A percentile compares a stretch with the other conserved stretches of the same genome.
Evolutionary conservation across 208 protist genomes (phyloP).

Genomic region (Histomonas meleagridis): DNA sequence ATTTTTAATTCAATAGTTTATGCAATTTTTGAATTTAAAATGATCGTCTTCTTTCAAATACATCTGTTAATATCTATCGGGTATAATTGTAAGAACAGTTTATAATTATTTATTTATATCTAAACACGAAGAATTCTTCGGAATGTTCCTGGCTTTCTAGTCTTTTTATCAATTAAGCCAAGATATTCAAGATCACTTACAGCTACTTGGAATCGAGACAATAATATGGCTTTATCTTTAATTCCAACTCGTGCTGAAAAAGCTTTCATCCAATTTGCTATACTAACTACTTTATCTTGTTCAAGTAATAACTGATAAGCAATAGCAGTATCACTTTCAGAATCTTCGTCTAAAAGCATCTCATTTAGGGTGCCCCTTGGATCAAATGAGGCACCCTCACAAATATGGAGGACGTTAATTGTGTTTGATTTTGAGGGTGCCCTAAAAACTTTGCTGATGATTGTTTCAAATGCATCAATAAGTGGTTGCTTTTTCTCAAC

Average conservation of each 20-base stretch:
- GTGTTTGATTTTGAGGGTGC: too few species aligned
- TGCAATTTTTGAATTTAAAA: too few species aligned
- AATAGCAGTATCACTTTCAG: background rate
- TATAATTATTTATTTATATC: background rate
- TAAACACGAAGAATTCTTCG: background rate
- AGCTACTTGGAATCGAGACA: slow-evolving; percentile 25
- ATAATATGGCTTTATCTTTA: background rate
- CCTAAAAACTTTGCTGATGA: too few species aligned
- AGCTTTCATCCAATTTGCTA: slow-evolving; percentile 1
- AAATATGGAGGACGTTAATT: background rate
- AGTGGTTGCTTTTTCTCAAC: too few species aligned
- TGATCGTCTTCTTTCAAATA: too few species aligned
- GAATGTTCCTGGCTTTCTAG: background rate
- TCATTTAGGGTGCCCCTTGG: background rate
- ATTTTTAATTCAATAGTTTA: too few species aligned
- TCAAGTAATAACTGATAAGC: background rate
- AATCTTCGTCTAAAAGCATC: background rate
- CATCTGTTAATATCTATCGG: too few species aligned
- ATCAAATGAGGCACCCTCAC: background rate
- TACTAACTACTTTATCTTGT: background rate
- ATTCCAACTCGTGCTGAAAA: background rate
- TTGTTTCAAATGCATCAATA: too few species aligned
- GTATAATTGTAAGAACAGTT: background rate
- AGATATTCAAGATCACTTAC: slow-evolving; percentile 34
- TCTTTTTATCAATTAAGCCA: background rate